Evolutionary conservation across 2,329 filamentous ascomycete species (phyloP).

Genomic region (Aphanoascus verrucosus): DNA sequence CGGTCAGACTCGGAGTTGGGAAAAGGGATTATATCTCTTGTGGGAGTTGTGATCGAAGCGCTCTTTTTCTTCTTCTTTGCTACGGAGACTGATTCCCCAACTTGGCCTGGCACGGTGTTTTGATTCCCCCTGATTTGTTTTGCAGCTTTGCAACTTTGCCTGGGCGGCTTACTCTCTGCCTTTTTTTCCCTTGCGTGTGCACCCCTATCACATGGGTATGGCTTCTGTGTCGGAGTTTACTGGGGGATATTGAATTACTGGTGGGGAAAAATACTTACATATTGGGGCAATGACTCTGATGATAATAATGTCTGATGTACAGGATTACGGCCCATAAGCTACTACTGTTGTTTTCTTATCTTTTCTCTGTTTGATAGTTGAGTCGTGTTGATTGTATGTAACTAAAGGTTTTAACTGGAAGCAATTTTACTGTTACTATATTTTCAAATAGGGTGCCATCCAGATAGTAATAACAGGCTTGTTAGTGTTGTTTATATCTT

Average conservation of each 20-base stretch:
- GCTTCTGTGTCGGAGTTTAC: constrained; percentile 4
- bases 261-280: constrained; percentile 7
- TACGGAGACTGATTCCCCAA: not conserved
- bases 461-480: too few relatives aligned
- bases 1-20: not conserved
- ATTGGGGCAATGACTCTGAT: constrained; percentile 10
- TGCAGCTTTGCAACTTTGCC: constrained; percentile 10
- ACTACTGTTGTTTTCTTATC: not conserved
- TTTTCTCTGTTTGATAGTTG: constrained; percentile 5
- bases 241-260: constrained; percentile 1
- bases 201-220: constrained; percentile 5
- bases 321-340: constrained; percentile 10
- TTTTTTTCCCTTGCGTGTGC: constrained; percentile 17
- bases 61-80: not conserved
- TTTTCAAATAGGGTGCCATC: too few relatives aligned
- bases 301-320: constrained; percentile 13
- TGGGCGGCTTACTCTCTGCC: constrained; percentile 19
- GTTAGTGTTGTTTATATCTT: too few relatives aligned
- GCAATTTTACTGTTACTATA: not conserved
- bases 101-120: not conserved
- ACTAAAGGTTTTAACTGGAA: constrained; percentile 1
- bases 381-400: constrained; percentile 7
- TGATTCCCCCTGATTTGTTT: not conserved
- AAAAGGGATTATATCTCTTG: not conserved
- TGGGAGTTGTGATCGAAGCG: not conserved